Percentiles rank a stretch among this genome's conserved stretches.
Evolutionary conservation across 2,329 filamentous ascomycete species (phyloP).

Genomic region (Colletotrichum truncatum): DNA sequence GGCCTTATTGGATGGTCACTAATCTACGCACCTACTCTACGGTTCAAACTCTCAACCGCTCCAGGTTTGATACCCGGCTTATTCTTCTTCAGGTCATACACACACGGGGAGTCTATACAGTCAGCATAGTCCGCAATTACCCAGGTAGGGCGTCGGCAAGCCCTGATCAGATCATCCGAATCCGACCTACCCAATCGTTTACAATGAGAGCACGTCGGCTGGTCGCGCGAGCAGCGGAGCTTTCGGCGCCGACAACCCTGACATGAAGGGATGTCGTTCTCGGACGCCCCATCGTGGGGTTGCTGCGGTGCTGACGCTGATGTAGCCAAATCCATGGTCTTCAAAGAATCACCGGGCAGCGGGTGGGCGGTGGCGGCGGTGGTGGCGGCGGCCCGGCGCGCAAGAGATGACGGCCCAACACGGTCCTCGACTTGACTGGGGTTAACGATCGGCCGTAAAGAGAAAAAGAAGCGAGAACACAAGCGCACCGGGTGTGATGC

Average conservation of each 20-base stretch:
- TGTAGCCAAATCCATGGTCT: slow-evolving; percentile 16
- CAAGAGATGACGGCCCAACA: neutral
- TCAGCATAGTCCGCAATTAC: neutral
- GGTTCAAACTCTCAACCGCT: slow-evolving; percentile 33
- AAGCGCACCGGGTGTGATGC: neutral
- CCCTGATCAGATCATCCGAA: neutral
- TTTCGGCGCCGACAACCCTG: slow-evolving; percentile 44
- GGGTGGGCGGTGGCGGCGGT: neutral
- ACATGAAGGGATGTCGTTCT: slow-evolving; percentile 39
- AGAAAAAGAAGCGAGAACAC: neutral
- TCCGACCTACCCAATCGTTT: slow-evolving; percentile 35
- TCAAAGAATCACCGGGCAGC: slow-evolving; percentile 11
- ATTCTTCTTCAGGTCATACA: slow-evolving; percentile 36
- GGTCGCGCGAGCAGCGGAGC: slow-evolving; percentile 44
- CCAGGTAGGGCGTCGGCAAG: neutral
- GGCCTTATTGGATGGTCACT: neutral
- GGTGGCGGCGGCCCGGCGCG: neutral
- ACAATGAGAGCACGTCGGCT: slow-evolving; percentile 43
- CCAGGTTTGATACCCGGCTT: slow-evolving; percentile 36
- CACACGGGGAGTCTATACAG: slow-evolving; percentile 33
- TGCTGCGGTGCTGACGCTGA: neutral
- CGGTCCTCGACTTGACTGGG: neutral
- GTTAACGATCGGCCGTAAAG: neutral
- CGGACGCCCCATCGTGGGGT: slow-evolving; percentile 16
- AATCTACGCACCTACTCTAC: slow-evolving; percentile 32